phyloP scores from a whole-genome alignment of 2,329 filamentous ascomycete species.

The Verruconis gallopava region DNA sequence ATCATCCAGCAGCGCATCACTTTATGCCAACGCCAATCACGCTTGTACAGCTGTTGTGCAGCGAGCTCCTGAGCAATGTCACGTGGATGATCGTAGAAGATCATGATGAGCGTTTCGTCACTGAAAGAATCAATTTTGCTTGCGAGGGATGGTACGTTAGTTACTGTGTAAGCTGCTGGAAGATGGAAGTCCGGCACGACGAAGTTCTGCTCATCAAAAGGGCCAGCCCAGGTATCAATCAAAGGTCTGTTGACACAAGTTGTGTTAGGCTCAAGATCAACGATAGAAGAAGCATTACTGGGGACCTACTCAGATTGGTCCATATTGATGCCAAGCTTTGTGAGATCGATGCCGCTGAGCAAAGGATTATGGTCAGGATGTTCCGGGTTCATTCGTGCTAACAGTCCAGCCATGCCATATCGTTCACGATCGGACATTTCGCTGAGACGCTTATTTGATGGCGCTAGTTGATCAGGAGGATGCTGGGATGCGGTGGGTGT shows the following conservation, averaged over 20 bases:
- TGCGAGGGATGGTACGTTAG: constrained; percentile 50
- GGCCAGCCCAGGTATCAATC: constrained; percentile 30
- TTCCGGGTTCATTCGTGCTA: constrained; percentile 43
- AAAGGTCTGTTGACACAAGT: not conserved
- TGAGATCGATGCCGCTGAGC: constrained; percentile 51
- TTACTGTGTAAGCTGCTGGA: constrained; percentile 51
- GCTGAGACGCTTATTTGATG: constrained; percentile 29
- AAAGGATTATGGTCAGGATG: constrained; percentile 37
- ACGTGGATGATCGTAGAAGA: constrained; percentile 55
- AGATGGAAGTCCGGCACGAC: constrained; percentile 51
- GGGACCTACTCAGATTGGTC: constrained; percentile 45
- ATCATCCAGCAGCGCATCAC: constrained; percentile 42
- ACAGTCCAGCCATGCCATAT: constrained; percentile 46
- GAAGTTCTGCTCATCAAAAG: constrained; percentile 43
- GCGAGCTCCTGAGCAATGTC: constrained; percentile 55
- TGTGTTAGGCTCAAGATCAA: constrained; percentile 1
- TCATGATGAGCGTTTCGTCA: constrained; percentile 54
- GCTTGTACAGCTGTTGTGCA: constrained; percentile 43
- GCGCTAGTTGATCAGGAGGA: constrained; percentile 19
- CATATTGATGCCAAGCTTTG: constrained; percentile 49
- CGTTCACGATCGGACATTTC: constrained; percentile 49
- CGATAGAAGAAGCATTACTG: no score
- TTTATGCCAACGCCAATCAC: constrained; percentile 43
- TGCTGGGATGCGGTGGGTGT: constrained; percentile 21
- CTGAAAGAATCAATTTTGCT: constrained; percentile 46